Evolutionary conservation across 805 yeast species (phyloP), one percentile per base, ranked within the genome.

Genomic region (Saccharomyces mikatae): DNA sequence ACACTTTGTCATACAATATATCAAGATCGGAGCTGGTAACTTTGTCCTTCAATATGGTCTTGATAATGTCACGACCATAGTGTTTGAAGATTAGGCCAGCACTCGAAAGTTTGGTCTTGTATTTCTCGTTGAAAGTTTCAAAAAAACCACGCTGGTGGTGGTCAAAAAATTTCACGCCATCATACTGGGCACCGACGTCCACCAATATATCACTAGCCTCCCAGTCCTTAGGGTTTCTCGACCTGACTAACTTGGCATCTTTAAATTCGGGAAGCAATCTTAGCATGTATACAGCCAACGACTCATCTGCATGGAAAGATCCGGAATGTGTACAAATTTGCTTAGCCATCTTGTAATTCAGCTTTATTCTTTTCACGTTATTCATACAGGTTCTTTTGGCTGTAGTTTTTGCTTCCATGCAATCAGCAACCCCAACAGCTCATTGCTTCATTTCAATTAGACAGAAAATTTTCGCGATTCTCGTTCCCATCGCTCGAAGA

Each of bases 301-400:
- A 84, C 71, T 94, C 99, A 70, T 94, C 99, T 10, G 98, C 98
- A 68, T 94, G 99, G 77, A 94, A 94, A 0, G 90, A 80, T 6
- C 99, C 99, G 50, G 91, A 86, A 64, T 87, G 95, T 11, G 96
- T 91, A 66, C 96, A 92, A 54, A 91, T 87, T 64, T 81, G 82
- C 52, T 68, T 69, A 36, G 55, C 65, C 66, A 63, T 62, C 22
- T 50, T 41, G 22, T 14, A 47, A 30, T 55, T 55, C 32, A 65
- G 46, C 52, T 63, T 65, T 22, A 58, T 54, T 51, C 56, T 58
- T 58, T 66, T 63, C 24, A 36, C 44, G 44, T 9, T 36, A 36
- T 36, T 36, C 44, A 36, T 36, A 13, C 44, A 36, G 44, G 17
- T 24, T 17, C 13, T 17, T 8, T 17, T 17, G 10, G 22, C 22